Evolutionary conservation across 371 early-diverging fungal genomes (phyloP).

Genomic region (Cladochytrium tenue): DNA sequence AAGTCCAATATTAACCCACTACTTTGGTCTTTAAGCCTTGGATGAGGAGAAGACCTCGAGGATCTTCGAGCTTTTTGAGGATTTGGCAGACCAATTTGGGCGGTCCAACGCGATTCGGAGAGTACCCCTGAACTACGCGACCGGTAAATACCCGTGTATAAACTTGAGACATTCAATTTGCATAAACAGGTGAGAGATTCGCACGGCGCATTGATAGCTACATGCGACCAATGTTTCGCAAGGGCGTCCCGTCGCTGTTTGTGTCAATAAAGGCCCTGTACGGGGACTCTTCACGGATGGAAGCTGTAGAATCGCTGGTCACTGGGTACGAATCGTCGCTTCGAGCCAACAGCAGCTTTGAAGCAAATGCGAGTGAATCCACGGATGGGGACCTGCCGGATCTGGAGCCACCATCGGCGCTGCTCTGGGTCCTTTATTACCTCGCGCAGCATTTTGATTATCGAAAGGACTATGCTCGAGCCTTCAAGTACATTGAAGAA

Average conservation of each 20-base stretch:
- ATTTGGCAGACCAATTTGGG: constrained; percentile 72
- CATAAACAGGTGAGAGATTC: constrained; percentile 57
- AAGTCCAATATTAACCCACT: background rate
- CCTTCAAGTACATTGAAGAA: constrained; percentile 73
- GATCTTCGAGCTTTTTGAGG: constrained; percentile 54
- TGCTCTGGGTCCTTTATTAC: constrained; percentile 86
- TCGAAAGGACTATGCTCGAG: constrained; percentile 64
- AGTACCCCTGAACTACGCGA: constrained; percentile 71
- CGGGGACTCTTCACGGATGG: constrained; percentile 64
- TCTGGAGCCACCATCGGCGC: constrained; percentile 76
- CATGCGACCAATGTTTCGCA: constrained; percentile 73
- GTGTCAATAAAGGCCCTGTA: constrained; percentile 77
- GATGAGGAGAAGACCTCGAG: constrained; percentile 37
- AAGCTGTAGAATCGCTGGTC: constrained; percentile 65
- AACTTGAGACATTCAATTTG: background rate
- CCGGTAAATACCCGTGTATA: constrained; percentile 52
- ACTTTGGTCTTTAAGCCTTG: constrained; percentile 30
- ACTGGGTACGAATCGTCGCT: constrained; percentile 60
- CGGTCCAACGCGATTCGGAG: constrained; percentile 78
- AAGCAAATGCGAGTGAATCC: constrained; percentile 15
- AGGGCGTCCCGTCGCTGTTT: constrained; percentile 92
- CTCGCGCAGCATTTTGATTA: constrained; percentile 84
- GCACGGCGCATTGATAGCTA: constrained; percentile 60
- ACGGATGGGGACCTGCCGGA: constrained; percentile 23
- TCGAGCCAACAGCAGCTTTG: constrained; percentile 33